A percentile compares a stretch with the other conserved stretches of the same genome.
These are phyloP conservation scores for Podospora tetraspora DNA, from an alignment of 495 filamentous ascomycete genomes.

Conservation along the genomic window DNA sequence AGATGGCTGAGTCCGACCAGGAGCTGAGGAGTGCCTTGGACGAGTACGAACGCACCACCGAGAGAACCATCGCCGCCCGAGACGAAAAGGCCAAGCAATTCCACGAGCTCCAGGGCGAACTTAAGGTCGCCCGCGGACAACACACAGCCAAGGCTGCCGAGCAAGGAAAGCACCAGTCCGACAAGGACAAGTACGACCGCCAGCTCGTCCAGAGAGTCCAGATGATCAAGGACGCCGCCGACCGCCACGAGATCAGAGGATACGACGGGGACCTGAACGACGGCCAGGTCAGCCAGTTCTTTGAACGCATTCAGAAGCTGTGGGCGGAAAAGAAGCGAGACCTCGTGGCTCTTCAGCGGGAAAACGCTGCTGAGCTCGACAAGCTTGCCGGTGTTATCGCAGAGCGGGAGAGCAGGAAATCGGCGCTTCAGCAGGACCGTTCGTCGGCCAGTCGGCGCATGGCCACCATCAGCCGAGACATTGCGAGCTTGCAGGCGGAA, in stretches of 20 bases:
- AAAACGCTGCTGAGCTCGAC: constrained; percentile 64
- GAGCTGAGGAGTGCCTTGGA: constrained; percentile 70
- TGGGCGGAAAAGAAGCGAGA: constrained; percentile 70
- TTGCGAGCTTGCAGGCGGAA: constrained; percentile 55
- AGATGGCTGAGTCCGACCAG: constrained; percentile 72
- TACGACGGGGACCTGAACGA: constrained; percentile 77
- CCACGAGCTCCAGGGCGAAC: constrained; percentile 55
- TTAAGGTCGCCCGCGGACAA: constrained; percentile 51
- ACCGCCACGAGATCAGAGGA: constrained; percentile 74
- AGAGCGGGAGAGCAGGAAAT: constrained; percentile 62
- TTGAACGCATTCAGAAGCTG: constrained; percentile 67
- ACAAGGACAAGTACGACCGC: constrained; percentile 79
- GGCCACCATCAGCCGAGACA: constrained; percentile 60
- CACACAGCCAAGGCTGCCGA: constrained; percentile 74
- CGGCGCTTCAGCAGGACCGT: constrained; percentile 64
- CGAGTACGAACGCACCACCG: constrained; percentile 71
- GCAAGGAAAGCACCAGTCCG: constrained; percentile 74
- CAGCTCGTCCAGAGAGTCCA: constrained; percentile 62
- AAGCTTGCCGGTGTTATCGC: constrained; percentile 61
- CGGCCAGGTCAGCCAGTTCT: constrained; percentile 65
- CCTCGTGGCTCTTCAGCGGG: constrained; percentile 65
- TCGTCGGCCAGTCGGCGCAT: constrained; percentile 64
- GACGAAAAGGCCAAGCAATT: constrained; percentile 57
- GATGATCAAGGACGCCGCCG: constrained; percentile 72
- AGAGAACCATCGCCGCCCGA: constrained; percentile 56